Base-by-base conservation (phyloP, 805 yeast genomes). In the Candida dajiaensis region DNA sequence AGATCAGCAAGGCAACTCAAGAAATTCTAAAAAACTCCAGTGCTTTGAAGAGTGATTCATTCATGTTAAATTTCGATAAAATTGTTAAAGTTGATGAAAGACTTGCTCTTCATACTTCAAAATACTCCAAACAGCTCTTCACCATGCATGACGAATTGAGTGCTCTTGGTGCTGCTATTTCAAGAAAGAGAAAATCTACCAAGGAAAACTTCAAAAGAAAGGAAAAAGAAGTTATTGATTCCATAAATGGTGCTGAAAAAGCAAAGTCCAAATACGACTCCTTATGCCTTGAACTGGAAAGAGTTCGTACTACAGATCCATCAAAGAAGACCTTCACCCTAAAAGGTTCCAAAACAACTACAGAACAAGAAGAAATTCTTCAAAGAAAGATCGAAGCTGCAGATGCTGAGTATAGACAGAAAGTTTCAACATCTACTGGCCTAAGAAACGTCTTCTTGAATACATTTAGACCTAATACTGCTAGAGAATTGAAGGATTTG, bases 311-410 rank as follows among this genome's bases (percentile, higher is more conserved):
- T 38, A 76, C 87, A 0, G 97, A 92, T 61, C 96, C 95, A 19
- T 75, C 84, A 47, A 87, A 85, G 64, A 88, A 88, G 56, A 84
- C 85, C 51, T 81, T 90, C 43, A 80, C 92, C 2, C 74, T 94
- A 61, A 87, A 87, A 61, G 84, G 85, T 49, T 78, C 87, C 37
- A 84, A 83, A 54, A 81, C 89, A 0, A 80, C 85, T 1, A 84
- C 83, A 44, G 78, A 76, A 42, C 97, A 92, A 67, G 98, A 94
- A 61, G 98, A 92, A 61, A 96, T 90, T 42, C 70, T 92, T 18
- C 80, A 77, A 50, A 70, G 82, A 45, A 90, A 92, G 61, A 87
- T 94, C 41, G 87, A 84, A 53, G 67, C 72, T 45, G 95, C 97
- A 0, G 97, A 94, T 64, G 75, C 78, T 45, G 99, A 94, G 52